Conservation (phyloP, 345 rosid genomes). For the Salix viminalis region DNA sequence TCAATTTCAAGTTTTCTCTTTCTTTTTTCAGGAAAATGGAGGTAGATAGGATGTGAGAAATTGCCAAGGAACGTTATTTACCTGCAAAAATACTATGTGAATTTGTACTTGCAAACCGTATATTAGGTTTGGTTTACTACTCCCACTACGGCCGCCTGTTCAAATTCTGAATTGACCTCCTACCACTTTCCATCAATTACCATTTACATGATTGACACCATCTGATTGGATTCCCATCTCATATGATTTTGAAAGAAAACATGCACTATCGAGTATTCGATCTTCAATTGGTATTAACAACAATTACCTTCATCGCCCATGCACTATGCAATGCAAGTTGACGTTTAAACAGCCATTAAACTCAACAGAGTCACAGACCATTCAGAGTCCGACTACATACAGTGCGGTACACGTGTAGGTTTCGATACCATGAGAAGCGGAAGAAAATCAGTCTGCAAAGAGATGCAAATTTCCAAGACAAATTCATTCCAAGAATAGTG, state of each 20-base stretch:
- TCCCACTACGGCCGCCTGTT: too few species aligned
- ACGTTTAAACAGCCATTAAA: background rate
- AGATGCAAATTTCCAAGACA: background rate
- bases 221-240: background rate
- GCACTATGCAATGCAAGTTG: background rate
- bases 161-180: too few species aligned
- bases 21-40: too few species aligned
- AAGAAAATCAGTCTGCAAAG: background rate
- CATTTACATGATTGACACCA: background rate
- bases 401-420: too few species aligned
- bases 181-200: background rate
- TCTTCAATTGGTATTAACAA: background rate
- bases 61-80: too few species aligned
- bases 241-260: background rate
- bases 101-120: too few species aligned
- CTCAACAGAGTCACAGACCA: background rate
- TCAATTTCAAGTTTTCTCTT: too few species aligned
- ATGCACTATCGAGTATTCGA: background rate
- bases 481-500: background rate
- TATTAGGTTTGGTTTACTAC: too few species aligned
- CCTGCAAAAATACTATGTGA: too few species aligned
- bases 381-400: too few species aligned
- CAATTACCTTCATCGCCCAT: background rate
- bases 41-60: too few species aligned
- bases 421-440: background rate